Percentiles rank a stretch among this genome's conserved stretches.
Conservation (phyloP, 2,329 filamentous ascomycete species). For the Clonostachys chloroleuca region DNA sequence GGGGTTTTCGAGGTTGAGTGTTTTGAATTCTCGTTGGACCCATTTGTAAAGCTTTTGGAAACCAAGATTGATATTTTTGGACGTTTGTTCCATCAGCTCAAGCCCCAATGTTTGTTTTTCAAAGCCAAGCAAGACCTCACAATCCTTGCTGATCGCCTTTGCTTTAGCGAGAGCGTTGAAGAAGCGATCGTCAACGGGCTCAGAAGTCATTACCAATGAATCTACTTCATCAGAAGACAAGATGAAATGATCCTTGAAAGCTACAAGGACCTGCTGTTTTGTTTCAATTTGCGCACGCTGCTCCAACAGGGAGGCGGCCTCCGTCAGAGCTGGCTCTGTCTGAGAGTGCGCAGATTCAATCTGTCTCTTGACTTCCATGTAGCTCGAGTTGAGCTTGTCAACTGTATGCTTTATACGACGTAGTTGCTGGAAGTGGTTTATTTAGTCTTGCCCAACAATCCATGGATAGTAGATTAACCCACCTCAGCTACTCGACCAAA, state of each 20-base stretch:
- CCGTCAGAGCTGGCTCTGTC: constrained; percentile 69
- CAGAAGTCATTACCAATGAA: constrained; percentile 70
- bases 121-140: constrained; percentile 81
- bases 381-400: constrained; percentile 72
- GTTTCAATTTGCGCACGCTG: constrained; percentile 72
- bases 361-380: constrained; percentile 74
- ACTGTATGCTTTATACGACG: constrained; percentile 78
- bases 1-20: constrained; percentile 87
- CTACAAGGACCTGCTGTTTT: constrained; percentile 72
- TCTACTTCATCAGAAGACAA: constrained; percentile 77
- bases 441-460: constrained; percentile 14
- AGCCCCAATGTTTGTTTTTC: constrained; percentile 85
- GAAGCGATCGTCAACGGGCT: constrained; percentile 81
- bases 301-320: constrained; percentile 68
- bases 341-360: constrained; percentile 72
- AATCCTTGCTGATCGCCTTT: constrained; percentile 85
- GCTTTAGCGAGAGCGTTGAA: constrained; percentile 73
- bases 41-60: constrained; percentile 96
- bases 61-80: constrained; percentile 78
- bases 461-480: constrained; percentile 17
- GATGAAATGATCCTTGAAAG: constrained; percentile 79
- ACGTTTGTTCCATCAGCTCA: constrained; percentile 88
- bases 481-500: constrained; percentile 89
- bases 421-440: constrained; percentile 61
- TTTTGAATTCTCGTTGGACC: constrained; percentile 91